Percentiles rank a stretch among this genome's conserved stretches.
Evolutionary conservation across 306 rosid species (phyloP).

Genomic region (Lablab purpureus): DNA sequence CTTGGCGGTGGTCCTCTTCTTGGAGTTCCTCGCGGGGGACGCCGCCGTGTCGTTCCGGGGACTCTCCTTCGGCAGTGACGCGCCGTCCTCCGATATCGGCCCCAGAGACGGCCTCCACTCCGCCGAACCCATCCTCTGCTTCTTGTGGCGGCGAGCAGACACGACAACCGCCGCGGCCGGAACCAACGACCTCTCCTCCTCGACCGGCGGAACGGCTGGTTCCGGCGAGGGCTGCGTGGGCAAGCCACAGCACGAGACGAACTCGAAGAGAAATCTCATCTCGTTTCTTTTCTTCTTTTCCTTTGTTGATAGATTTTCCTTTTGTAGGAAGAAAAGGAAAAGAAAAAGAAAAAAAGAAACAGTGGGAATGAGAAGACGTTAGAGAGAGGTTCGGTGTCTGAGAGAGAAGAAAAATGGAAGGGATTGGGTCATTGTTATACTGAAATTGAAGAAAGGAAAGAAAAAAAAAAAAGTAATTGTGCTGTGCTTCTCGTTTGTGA

Average conservation of each 20-base stretch:
- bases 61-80: background rate
- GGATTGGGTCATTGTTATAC: background rate
- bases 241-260: constrained; percentile 59
- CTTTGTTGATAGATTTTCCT: background rate
- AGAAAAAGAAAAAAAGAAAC: background rate
- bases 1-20: constrained; percentile 22
- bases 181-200: constrained; percentile 50
- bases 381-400: background rate
- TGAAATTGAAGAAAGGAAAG: background rate
- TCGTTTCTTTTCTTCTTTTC: background rate
- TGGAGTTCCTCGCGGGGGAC: constrained; percentile 11
- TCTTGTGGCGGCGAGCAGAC: constrained; percentile 8
- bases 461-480: background rate
- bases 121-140: background rate
- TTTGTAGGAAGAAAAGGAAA: background rate
- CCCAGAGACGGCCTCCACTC: constrained; percentile 75
- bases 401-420: constrained; percentile 14
- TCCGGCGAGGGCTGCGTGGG: background rate
- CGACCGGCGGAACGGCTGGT: background rate
- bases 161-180: background rate
- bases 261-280: constrained; percentile 62
- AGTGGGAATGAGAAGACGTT: background rate
- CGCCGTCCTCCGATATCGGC: constrained; percentile 62
- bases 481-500: background rate
- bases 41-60: background rate